phyloP scores from a whole-genome alignment of 1,284 basidiomycete genomes.

The Porogramme epimiltina region DNA sequence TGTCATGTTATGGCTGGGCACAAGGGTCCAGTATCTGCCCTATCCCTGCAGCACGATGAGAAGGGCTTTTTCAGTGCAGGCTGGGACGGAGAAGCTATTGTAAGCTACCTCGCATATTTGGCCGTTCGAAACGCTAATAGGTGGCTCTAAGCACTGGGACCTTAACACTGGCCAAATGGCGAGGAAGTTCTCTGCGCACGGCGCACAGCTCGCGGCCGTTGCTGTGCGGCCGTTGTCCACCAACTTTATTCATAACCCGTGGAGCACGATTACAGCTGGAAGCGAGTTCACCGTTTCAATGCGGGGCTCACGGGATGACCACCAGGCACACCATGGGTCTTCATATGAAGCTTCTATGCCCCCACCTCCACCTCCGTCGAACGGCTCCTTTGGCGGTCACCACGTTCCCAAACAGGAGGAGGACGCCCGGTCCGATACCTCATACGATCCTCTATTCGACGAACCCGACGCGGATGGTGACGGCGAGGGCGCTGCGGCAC shows the following conservation, averaged over 20 bases:
- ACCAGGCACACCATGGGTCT: slow-evolving; percentile 1
- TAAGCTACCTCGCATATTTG: slow-evolving; percentile 44
- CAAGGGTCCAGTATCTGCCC: slow-evolving; percentile 82
- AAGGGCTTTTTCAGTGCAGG: slow-evolving; percentile 88
- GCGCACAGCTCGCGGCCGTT: slow-evolving; percentile 85
- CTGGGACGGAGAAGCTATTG: slow-evolving; percentile 91
- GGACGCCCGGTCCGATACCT: slow-evolving; percentile 74
- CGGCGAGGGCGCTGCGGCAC: slow-evolving; percentile 30
- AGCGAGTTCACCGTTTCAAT: slow-evolving; percentile 19
- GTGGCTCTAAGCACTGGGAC: slow-evolving; percentile 86
- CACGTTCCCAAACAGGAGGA: slow-evolving; percentile 28
- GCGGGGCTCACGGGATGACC: slow-evolving; percentile 13
- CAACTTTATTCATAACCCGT: slow-evolving; percentile 33
- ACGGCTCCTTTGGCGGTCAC: slow-evolving; percentile 1
- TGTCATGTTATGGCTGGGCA: slow-evolving; percentile 77
- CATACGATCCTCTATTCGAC: slow-evolving; percentile 82
- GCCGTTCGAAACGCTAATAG: background rate
- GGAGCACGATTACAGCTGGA: slow-evolving; percentile 19
- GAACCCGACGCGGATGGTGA: slow-evolving; percentile 61
- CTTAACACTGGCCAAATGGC: slow-evolving; percentile 87
- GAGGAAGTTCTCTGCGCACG: slow-evolving; percentile 81
- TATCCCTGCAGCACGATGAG: slow-evolving; percentile 81
- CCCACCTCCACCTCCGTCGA: slow-evolving; percentile 3
- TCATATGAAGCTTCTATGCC: slow-evolving; percentile 3
- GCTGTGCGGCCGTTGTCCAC: slow-evolving; percentile 70